phyloP scores from a whole-genome alignment of 208 protist genomes.

The Leishmania lainsoni region DNA sequence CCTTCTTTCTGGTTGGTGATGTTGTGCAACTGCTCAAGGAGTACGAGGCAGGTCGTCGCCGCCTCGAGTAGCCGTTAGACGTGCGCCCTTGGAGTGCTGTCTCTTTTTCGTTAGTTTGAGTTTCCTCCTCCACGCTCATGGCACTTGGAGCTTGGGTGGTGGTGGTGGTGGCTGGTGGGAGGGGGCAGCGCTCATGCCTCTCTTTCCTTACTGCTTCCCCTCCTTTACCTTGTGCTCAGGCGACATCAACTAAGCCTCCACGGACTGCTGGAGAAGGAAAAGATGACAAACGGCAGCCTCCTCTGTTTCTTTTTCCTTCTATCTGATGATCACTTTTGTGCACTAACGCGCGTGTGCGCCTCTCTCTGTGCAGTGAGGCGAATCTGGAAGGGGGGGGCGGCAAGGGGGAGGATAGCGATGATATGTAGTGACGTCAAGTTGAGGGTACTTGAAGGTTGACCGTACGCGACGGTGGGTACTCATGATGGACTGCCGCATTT shows the following conservation, averaged over 20 bases:
- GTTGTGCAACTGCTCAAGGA: conserved; percentile 50
- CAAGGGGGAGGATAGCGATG: neutral
- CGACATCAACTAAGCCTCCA: neutral
- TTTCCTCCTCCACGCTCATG: neutral
- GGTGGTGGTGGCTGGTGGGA: neutral
- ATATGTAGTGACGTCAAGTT: neutral
- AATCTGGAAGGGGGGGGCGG: neutral
- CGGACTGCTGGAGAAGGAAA: neutral
- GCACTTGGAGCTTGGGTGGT: neutral
- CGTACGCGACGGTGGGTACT: neutral
- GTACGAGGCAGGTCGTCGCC: conserved; percentile 28
- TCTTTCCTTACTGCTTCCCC: neutral
- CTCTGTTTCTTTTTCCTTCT: neutral
- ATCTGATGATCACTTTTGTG: neutral
- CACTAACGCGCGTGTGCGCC: neutral
- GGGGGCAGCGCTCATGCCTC: neutral
- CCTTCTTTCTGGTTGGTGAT: conserved; percentile 84
- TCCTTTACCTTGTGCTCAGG: neutral
- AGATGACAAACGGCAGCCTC: neutral
- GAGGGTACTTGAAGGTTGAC: neutral
- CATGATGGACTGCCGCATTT: neutral
- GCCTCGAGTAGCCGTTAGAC: conserved; percentile 4
- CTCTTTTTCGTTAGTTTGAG: neutral
- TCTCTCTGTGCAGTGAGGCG: neutral
- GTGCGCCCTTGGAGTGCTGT: neutral